These are phyloP conservation scores for Candida rishiriensis DNA, from an alignment of 805 yeast species.

Conservation along the genomic window DNA sequence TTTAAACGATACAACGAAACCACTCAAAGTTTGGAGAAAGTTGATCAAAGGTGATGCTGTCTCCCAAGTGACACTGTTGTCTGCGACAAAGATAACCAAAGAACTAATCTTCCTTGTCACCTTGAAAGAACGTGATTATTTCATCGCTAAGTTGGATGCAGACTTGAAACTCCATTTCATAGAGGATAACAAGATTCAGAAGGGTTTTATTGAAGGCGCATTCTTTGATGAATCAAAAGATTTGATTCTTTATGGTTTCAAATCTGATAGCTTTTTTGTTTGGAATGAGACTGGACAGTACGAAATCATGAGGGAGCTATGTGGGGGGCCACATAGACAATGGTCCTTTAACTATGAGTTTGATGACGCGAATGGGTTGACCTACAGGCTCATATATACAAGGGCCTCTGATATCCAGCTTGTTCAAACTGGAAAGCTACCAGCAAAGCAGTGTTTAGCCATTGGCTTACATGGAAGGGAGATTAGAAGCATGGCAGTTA, in stretches of 20 bases:
- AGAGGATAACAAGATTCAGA: conserved; percentile 55
- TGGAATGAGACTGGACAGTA: conserved; percentile 78
- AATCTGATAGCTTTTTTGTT: conserved; percentile 68
- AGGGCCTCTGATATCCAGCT: conserved; percentile 48
- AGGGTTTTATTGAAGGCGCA: conserved; percentile 81
- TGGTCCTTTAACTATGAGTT: conserved; percentile 53
- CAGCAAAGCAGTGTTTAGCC: conserved; percentile 30
- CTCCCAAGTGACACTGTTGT: conserved; percentile 45
- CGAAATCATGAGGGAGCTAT: conserved; percentile 63
- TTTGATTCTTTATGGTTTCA: conserved; percentile 72
- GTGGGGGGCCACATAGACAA: conserved; percentile 90
- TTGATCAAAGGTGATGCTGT: conserved; percentile 65
- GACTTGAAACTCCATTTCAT: conserved; percentile 6
- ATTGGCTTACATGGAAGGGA: conserved; percentile 91
- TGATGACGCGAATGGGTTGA: conserved; percentile 15
- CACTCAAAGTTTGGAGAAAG: conserved; percentile 37
- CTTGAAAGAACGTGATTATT: conserved; percentile 63
- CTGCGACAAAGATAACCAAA: conserved; percentile 11
- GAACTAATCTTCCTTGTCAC: conserved; percentile 40
- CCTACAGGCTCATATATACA: conserved; percentile 51
- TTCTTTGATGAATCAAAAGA: conserved; percentile 39
- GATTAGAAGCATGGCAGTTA: conserved; percentile 66
- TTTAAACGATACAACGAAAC: conserved; percentile 23
- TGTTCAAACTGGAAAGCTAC: conserved; percentile 26
- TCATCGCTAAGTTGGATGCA: conserved; percentile 32